Percentiles rank a stretch among this genome's conserved stretches.
Evolutionary conservation across 305 asterid species (phyloP).

Genomic region (Euphrasia arctica): DNA sequence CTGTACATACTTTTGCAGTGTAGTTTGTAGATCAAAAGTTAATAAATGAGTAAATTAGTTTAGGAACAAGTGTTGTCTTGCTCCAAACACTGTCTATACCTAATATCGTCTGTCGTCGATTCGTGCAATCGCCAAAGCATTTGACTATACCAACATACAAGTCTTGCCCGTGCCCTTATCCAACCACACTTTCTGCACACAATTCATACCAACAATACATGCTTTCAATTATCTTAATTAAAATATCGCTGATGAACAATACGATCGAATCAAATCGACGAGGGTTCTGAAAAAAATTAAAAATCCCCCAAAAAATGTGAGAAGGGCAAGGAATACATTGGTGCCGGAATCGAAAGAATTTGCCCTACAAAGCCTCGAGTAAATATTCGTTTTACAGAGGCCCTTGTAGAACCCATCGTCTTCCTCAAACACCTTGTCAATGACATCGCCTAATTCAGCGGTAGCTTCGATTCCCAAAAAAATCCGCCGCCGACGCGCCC

Average conservation of each 20-base stretch:
- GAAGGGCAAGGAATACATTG: constrained; percentile 41
- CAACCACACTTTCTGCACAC: constrained; percentile 83
- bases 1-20: too few species aligned
- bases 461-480: too few species aligned
- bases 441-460: constrained; percentile 30
- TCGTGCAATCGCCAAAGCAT: constrained; percentile 78
- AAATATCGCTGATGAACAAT: too few species aligned
- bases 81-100: constrained; percentile 16
- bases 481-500: too few species aligned
- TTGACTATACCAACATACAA: constrained; percentile 70
- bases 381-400: constrained; percentile 59
- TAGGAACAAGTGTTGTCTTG: too few species aligned
- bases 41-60: too few species aligned
- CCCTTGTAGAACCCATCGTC: constrained; percentile 27
- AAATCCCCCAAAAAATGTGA: neutral
- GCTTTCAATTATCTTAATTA: neutral
- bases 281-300: neutral
- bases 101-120: constrained; percentile 90
- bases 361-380: constrained; percentile 19
- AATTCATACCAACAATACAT: constrained; percentile 7
- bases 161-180: constrained; percentile 69
- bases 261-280: neutral
- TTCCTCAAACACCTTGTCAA: constrained; percentile 41
- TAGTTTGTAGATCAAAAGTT: too few species aligned
- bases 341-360: constrained; percentile 65